Evolutionary conservation across 352 stramenopile species (phyloP), one percentile per base, ranked within the genome.

Genomic region (Phytophthora sansomeana): DNA sequence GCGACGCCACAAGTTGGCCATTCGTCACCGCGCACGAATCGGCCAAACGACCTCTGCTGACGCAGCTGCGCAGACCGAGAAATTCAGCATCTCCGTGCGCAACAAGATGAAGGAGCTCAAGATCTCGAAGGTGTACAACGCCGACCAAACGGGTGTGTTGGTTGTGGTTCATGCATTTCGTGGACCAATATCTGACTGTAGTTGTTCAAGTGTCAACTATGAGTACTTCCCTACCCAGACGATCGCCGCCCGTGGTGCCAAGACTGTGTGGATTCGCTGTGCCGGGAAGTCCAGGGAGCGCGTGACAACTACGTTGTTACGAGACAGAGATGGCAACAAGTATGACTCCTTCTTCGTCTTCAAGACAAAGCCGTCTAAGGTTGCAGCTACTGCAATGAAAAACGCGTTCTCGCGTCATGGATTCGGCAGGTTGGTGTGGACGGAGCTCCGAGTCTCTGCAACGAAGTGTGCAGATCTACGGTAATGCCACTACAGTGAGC

Each of bases 331-430:
- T 10, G 54, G 65, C 6, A 62, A 49, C n/a, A 83, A 77, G 35
- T 62, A 64, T n/a, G 42, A 64, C 4, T 46, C 63, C 0, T 78
- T 72, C 42, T 19, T 80, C 17, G 36, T 80, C 7, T 41, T 82
- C 19, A 77, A 80, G 47, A 66, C 53, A 4, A 44, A 30, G 6
- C 35, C 44, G n/a, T 70, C 52, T 5, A 58, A 16, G 14, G 36
- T 54, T 1, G 4, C 14, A 1, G 5, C 29, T 2, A 66, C 47
- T 0, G 51, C 39, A 3, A n/a, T 11, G 5, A n/a, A n/a, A n/a
- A n/a, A n/a, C n/a, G n/a, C n/a, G n/a, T n/a, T n/a, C n/a, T n/a
- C n/a, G n/a, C n/a, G 58, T 0, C 53, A 77, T 35, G 65, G 72
- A 1, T 76, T 81, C 38, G 65, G 53, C 0, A 16, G 48, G 3